phyloP scores from a whole-genome alignment of 371 early-diverging fungal genomes.

The Mucor mucedo region DNA sequence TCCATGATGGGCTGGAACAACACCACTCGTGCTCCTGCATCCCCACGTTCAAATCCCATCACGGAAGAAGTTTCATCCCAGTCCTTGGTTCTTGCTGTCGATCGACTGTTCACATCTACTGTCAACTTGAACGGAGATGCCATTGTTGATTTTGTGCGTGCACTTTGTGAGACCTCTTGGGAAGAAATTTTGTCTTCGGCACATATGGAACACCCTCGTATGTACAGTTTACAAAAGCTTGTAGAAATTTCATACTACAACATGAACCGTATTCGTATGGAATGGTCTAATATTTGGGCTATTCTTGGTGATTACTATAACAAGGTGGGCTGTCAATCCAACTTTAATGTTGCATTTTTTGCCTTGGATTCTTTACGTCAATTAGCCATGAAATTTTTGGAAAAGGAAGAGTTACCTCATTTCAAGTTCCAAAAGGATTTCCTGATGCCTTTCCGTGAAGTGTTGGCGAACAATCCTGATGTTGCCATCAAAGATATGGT shows the following conservation, averaged over 20 bases:
- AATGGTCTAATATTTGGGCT: slow-evolving; percentile 96
- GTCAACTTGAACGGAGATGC: slow-evolving; percentile 63
- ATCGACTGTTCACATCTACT: slow-evolving; percentile 79
- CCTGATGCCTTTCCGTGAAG: slow-evolving; percentile 87
- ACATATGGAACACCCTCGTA: slow-evolving; percentile 66
- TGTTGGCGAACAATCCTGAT: slow-evolving; percentile 78
- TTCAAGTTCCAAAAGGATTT: slow-evolving; percentile 98
- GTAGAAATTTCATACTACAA: slow-evolving; percentile 97
- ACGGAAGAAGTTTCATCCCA: slow-evolving; percentile 67
- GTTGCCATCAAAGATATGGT: slow-evolving; percentile 92
- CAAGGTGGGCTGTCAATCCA: slow-evolving; percentile 88
- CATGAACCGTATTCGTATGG: slow-evolving; percentile 96
- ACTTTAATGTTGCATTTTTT: slow-evolving; percentile 88
- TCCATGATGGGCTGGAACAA: slow-evolving; percentile 30
- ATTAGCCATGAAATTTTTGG: slow-evolving; percentile 93
- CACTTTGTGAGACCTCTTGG: slow-evolving; percentile 87
- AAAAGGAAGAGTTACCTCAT: slow-evolving; percentile 90
- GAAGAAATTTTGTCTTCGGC: slow-evolving; percentile 84
- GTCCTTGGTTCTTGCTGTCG: slow-evolving; percentile 76
- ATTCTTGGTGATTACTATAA: slow-evolving; percentile 92
- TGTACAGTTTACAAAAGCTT: slow-evolving; percentile 91
- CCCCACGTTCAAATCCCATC: slow-evolving; percentile 38
- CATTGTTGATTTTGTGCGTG: slow-evolving; percentile 90
- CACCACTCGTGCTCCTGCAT: slow-evolving; percentile 15
- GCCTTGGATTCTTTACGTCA: slow-evolving; percentile 92